A percentile compares a stretch with the other conserved stretches of the same genome.
phyloP scores from a whole-genome alignment of 495 filamentous ascomycete genomes.

The Pyrenula aspistea region DNA sequence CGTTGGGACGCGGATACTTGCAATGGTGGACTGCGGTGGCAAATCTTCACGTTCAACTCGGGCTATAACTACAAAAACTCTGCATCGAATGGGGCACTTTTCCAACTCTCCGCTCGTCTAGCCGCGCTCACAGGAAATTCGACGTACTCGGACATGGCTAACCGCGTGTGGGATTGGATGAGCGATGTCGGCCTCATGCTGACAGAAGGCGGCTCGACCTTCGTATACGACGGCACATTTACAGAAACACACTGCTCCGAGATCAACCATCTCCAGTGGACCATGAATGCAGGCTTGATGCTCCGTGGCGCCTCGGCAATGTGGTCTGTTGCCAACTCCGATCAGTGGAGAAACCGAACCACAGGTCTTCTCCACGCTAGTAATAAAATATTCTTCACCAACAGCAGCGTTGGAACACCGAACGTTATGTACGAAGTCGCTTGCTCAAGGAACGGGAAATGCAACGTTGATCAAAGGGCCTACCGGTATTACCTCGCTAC shows the following conservation, averaged over 20 bases:
- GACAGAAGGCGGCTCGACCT: neutral
- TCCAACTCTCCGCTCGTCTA: slow-evolving; percentile 57
- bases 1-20: slow-evolving; percentile 39
- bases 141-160: slow-evolving; percentile 56
- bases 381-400: slow-evolving; percentile 43
- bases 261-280: slow-evolving; percentile 48
- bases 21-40: slow-evolving; percentile 42
- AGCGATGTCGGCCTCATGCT: slow-evolving; percentile 35
- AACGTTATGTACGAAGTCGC: slow-evolving; percentile 55
- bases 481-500: neutral
- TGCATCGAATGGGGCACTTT: slow-evolving; percentile 57
- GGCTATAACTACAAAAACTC: slow-evolving; percentile 58
- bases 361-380: slow-evolving; percentile 44
- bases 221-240: slow-evolving; percentile 28
- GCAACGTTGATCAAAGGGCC: slow-evolving; percentile 53
- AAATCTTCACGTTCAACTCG: slow-evolving; percentile 37
- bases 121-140: slow-evolving; percentile 52
- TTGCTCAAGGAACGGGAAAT: slow-evolving; percentile 51
- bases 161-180: slow-evolving; percentile 60
- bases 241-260: slow-evolving; percentile 37
- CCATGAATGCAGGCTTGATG: slow-evolving; percentile 57
- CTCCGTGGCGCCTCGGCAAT: slow-evolving; percentile 57
- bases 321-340: slow-evolving; percentile 38
- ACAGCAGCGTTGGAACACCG: slow-evolving; percentile 28
- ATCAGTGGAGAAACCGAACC: slow-evolving; percentile 42